A percentile compares a stretch with the other conserved stretches of the same genome.
Evolutionary conservation across 169 alveolate genomes (phyloP).

Genomic region (Cryptosporidium meleagridis): DNA sequence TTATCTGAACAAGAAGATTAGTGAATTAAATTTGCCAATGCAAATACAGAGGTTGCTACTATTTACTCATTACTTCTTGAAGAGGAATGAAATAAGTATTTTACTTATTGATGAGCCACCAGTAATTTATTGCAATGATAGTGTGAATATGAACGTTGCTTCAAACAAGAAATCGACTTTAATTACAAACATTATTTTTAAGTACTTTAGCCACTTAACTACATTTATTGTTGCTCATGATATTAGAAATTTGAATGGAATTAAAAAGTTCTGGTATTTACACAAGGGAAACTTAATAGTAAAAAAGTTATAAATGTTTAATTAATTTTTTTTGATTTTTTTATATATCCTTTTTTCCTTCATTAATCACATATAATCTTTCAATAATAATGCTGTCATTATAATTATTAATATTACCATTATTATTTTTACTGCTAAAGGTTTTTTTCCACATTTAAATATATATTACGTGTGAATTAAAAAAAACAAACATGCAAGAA

Average conservation of each 20-base stretch:
- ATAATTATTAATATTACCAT: background rate
- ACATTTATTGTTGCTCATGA: conserved; percentile 73
- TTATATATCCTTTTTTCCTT: too few relatives aligned
- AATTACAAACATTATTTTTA: conserved; percentile 41
- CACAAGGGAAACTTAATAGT: conserved; percentile 27
- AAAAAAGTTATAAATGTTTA: background rate
- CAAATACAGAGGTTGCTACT: conserved; percentile 42
- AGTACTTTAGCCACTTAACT: conserved; percentile 46
- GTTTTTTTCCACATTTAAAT: background rate
- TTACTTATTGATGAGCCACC: conserved; percentile 74
- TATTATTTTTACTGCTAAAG: background rate
- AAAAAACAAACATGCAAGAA: background rate
- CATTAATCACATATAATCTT: too few relatives aligned
- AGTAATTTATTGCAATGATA: conserved; percentile 21
- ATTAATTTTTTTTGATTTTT: background rate
- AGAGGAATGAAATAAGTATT: conserved; percentile 32
- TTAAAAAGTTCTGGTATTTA: conserved; percentile 53
- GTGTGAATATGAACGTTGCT: background rate
- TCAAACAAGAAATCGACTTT: conserved; percentile 39
- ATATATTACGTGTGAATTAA: background rate
- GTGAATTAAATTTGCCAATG: conserved; percentile 26
- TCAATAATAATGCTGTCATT: background rate
- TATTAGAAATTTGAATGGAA: conserved; percentile 46
- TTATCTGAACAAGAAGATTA: conserved; percentile 1
- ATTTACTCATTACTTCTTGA: conserved; percentile 39